Conservation (phyloP, 31 red algal genomes). For the Endocladia muricata region DNA sequence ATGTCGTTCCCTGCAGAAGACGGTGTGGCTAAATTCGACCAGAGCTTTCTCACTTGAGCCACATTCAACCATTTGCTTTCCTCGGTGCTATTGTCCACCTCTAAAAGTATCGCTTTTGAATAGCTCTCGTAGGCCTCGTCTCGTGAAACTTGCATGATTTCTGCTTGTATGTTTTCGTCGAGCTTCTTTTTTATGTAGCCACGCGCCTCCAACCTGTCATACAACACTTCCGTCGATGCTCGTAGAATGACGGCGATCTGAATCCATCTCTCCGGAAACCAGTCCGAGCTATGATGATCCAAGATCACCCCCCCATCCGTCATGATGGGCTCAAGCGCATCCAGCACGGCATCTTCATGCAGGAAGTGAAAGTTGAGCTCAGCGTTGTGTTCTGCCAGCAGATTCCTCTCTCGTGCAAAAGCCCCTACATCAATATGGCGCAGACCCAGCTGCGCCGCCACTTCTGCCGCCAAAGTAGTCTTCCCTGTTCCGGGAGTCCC, state of each 20-base stretch:
- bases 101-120: conserved; percentile 17
- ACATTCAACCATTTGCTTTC: conserved; percentile 7
- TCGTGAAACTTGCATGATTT: conserved; percentile 77
- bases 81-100: conserved; percentile 32
- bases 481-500: conserved; percentile 92
- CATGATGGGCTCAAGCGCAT: conserved; percentile 70
- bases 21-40: too few species aligned
- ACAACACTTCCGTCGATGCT: conserved; percentile 58
- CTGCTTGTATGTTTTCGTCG: conserved; percentile 76
- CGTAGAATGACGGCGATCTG: conserved; percentile 71
- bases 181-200: conserved; percentile 66
- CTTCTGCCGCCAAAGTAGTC: conserved; percentile 28
- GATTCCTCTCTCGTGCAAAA: conserved; percentile 46
- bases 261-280: conserved; percentile 84
- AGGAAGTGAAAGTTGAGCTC: conserved; percentile 40
- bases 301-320: conserved; percentile 50
- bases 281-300: conserved; percentile 87
- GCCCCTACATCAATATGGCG: conserved; percentile 56
- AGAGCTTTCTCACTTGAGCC: conserved; percentile 17
- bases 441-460: conserved; percentile 42
- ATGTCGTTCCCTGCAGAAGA: too few species aligned
- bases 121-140: conserved; percentile 73
- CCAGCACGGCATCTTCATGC: conserved; percentile 73
- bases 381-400: conserved; percentile 46
- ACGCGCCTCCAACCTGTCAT: conserved; percentile 64